Evolutionary conservation across 2,329 filamentous ascomycete species (phyloP), one percentile per base, ranked within the genome.

Genomic region (Claviceps cyperi): DNA sequence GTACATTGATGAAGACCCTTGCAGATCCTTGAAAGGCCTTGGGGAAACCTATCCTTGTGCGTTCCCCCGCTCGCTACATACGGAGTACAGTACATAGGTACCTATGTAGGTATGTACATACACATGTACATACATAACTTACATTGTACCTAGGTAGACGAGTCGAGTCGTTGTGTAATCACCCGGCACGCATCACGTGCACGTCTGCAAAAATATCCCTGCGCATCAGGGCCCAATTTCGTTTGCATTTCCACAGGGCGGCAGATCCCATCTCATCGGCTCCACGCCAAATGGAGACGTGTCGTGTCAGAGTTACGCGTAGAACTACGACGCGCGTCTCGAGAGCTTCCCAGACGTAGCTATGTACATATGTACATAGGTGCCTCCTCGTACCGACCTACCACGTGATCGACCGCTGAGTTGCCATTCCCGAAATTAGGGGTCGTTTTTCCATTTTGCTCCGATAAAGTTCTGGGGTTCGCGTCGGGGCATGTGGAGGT

Each of bases 141-240:
- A n/a, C n/a, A n/a, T n/a, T n/a, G 7, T 28, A 28, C 28, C 9
- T 32, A 11, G 28, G 14, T 22, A 21, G 14, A 11, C 46, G n/a
- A 28, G 5, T 19, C 22, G 22, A 5, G 5, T 22, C 15, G 19
- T 11, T 32, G 9, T 11, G 4, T 11, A 37, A 17, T 43, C 41
- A 21, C 19, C 41, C 28, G 35, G 21, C 15, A 14, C 28, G 13
- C 17, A 46, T 50, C 48, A 50, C 41, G 48, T 50, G 48, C 62
- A 61, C 59, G 59, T 43, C 40, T 11, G 21, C 24, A 14, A 15
- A 28, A 55, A 52, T 45, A 53, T 48, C 44, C 52, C 17, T 13
- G 4, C 11, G 3, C 15, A 3, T 4, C 1, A 14, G 14, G 36
- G 36, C 36, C 36, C 36, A 4, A 32, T 9, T 32, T 32, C 9